Evolutionary conservation across 164 flowering plant genomes (phyloP).

Genomic region (Santalum album): DNA sequence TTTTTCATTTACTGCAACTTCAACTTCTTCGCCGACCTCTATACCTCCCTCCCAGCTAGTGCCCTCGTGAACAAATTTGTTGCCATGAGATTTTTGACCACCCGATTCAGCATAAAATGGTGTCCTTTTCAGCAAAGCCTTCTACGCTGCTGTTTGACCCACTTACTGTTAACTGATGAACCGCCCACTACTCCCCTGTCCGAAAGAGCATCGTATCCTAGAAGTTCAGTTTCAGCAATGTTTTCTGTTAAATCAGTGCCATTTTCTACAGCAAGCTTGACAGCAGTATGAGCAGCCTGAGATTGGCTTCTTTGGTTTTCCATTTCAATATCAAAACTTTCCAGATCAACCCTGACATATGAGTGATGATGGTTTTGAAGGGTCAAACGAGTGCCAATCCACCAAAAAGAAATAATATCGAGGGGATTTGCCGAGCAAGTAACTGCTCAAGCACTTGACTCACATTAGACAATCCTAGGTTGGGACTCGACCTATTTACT

Average conservation of each 20-base stretch:
- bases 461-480: no score
- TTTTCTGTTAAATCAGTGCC: conserved; percentile 36
- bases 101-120: conserved; percentile 98
- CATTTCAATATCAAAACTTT: conserved; percentile 72
- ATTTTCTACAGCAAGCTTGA: conserved; percentile 65
- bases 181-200: conserved; percentile 59
- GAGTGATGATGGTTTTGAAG: no score
- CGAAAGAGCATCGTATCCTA: conserved; percentile 77
- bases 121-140: conserved; percentile 61
- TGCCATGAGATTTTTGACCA: conserved; percentile 77
- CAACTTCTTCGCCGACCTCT: conserved; percentile 72
- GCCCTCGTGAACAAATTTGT: conserved; percentile 79
- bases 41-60: conserved; percentile 57
- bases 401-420: no score
- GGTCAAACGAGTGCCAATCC: no score
- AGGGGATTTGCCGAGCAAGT: no score
- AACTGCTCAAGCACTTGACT: no score
- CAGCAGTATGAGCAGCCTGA: conserved; percentile 83
- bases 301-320: conserved; percentile 82
- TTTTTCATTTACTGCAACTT: conserved; percentile 74
- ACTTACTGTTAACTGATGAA: conserved; percentile 66
- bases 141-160: conserved; percentile 64
- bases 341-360: conserved; percentile 66
- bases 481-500: no score
- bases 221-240: conserved; percentile 67